Evolutionary conservation across 1,284 basidiomycete species (phyloP), one percentile per base, ranked within the genome.

Genomic region (Malassezia furfur): DNA sequence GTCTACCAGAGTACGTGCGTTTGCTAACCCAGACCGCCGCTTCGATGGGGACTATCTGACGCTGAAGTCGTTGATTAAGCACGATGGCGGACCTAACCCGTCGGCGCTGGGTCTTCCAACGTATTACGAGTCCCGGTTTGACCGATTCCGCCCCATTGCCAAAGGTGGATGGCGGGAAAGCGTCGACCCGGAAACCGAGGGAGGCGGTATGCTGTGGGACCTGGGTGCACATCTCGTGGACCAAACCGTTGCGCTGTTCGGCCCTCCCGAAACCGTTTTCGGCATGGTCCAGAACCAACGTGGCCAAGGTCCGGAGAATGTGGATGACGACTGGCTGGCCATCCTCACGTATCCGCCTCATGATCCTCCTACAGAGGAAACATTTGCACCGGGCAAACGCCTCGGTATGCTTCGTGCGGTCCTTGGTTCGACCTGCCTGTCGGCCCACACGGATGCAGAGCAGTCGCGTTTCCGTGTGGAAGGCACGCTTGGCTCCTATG

Each of bases 161-260:
- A 71, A 71, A 53, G 70, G 72, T 1, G 70, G 72, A 11, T 72
- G 70, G 72, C 57, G 70, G 25, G 72, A 74, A 43, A 62, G 66
- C 28, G 64, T 63, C 4, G 65, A 68, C 32, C 64, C 66, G 1
- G 62, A 63, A 30, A 52, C 54, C 7, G 59, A 71, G 35, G 70
- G 70, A 7, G 70, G 68, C 19, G 72, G 72, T 4, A 64, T 72
- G 54, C 62, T 74, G 3, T 71, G 67, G 70, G 72, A 74, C 41
- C 52, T 74, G 1, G 72, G 72, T 6, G 56, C 57, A 21, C 72
- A 74, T 36, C 50, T 74, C 28, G 61, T 72, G 37, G 72, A 74
- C 46, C 72, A 74, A 43, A 63, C 61, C 4, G 48, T 74, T 8
- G 57, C 62, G 45, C 55, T 72, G 9, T 74, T 72, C 38, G 72